Evolutionary conservation across 257 asterid species (phyloP).

Genomic region (Gentiana macrophylla): DNA sequence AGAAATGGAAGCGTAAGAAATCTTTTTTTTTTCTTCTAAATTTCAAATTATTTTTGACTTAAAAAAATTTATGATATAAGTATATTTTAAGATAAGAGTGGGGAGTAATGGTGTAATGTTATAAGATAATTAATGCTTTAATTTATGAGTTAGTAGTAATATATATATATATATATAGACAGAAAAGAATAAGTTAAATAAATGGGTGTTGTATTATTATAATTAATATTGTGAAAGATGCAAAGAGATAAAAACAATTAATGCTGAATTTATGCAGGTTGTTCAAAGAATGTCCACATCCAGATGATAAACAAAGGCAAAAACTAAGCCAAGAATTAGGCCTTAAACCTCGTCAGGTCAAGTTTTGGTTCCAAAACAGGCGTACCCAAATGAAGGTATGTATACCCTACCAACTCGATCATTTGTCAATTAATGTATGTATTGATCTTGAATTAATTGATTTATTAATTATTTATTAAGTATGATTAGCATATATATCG

Average conservation of each 20-base stretch:
- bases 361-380: slow-evolving; percentile 95
- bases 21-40: neutral
- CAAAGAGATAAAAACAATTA: neutral
- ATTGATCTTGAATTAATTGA: neutral
- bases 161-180: slow-evolving; percentile 15
- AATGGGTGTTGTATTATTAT: no score
- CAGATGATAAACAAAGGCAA: slow-evolving; percentile 82
- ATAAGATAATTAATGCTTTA: no score
- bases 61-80: neutral
- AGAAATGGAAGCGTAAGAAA: slow-evolving; percentile 77
- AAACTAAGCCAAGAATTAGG: slow-evolving; percentile 88
- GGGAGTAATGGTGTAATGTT: neutral
- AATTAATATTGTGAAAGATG: neutral
- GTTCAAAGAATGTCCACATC: slow-evolving; percentile 94
- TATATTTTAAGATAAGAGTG: no score
- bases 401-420: slow-evolving; percentile 8
- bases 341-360: slow-evolving; percentile 84
- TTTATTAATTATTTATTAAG: no score
- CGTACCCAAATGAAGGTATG: slow-evolving; percentile 93
- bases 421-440: neutral
- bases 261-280: slow-evolving; percentile 26
- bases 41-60: no score
- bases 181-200: no score
- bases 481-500: neutral
- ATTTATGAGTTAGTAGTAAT: no score